These are phyloP conservation scores for Metarhizium guizhouense DNA, from an alignment of 2,329 filamentous ascomycete genomes.

Conservation along the genomic window DNA sequence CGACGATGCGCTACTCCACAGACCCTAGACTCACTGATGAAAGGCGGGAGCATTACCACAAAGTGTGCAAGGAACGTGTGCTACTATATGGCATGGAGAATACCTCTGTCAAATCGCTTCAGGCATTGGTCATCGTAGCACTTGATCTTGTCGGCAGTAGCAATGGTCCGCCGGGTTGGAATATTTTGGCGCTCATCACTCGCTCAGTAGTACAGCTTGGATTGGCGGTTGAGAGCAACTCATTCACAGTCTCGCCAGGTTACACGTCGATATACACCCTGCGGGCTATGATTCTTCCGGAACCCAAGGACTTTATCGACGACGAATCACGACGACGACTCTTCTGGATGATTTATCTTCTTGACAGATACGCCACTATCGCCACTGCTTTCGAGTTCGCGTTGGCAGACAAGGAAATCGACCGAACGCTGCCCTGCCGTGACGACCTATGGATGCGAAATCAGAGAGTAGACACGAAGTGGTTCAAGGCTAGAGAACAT, in stretches of 20 bases:
- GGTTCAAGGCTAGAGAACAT: slow-evolving; percentile 55
- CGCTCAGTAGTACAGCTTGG: slow-evolving; percentile 83
- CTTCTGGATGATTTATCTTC: slow-evolving; percentile 90
- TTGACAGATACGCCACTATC: slow-evolving; percentile 85
- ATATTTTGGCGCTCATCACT: slow-evolving; percentile 80
- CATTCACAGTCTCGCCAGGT: slow-evolving; percentile 66
- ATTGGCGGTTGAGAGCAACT: slow-evolving; percentile 73
- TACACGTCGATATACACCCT: slow-evolving; percentile 85
- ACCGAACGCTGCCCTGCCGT: slow-evolving; percentile 75
- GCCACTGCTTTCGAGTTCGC: slow-evolving; percentile 90
- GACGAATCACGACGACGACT: slow-evolving; percentile 77
- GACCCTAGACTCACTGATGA: slow-evolving; percentile 67
- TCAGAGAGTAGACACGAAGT: slow-evolving; percentile 72
- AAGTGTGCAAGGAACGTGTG: slow-evolving; percentile 76
- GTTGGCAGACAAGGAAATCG: slow-evolving; percentile 80
- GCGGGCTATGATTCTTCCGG: slow-evolving; percentile 74
- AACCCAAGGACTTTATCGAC: slow-evolving; percentile 78
- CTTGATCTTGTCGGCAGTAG: slow-evolving; percentile 78
- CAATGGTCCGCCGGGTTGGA: slow-evolving; percentile 88
- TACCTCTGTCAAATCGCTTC: slow-evolving; percentile 78
- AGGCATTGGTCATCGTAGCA: slow-evolving; percentile 79
- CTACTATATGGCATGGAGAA: slow-evolving; percentile 82
- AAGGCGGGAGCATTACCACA: slow-evolving; percentile 65
- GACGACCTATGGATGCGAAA: slow-evolving; percentile 83
- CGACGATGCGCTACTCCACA: slow-evolving; percentile 74